Evolutionary conservation across 2,329 filamentous ascomycete genomes (phyloP), one percentile per base, ranked within the genome.

Genomic region (Exophiala lecanii-corni): DNA sequence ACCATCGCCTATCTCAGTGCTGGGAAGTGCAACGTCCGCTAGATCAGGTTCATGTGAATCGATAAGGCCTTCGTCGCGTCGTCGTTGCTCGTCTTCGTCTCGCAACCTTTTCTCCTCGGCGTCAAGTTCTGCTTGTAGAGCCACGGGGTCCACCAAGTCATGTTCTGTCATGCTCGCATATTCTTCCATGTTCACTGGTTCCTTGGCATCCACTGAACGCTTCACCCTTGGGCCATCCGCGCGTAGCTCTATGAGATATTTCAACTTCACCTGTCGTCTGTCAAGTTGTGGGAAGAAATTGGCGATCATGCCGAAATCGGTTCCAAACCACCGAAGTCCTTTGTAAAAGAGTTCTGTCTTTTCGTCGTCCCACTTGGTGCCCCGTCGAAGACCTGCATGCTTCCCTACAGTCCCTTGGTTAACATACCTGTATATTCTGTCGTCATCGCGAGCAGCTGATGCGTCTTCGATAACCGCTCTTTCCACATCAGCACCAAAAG

Each of bases 271-370:
- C 55, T 77, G 72, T n/a, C 71, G 69, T n/a, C 79, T 68, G 7
- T 73, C 76, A 35, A 72, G 68, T 9, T 73, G 73, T 1, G 75
- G 74, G 51, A 82, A 81, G 64, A 82, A 69, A 54, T 71, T 75
- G 51, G 82, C 79, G 61, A 81, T 76, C 62, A 73, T 71, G 43
- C 43, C 50, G 53, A 83, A 83, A 56, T 83, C 79, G 0, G 78
- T 82, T 25, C 79, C 79, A 54, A 81, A 82, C 67, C 77, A 78
- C 15, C 70, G 67, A 10, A 83, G 64, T 1, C 76, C 78, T 34
- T 79, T 69, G 57, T 82, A 83, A 58, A 83, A 83, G 9, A 73
- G 57, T 31, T 81, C 74, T 0, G 79, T 82, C 50, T 72, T 63
- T 10, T 78, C 72, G 39, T 73, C 70, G 37, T 70, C 72, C 79